Percentiles rank a stretch among this genome's conserved stretches.
These are phyloP conservation scores for Chlamydomonas sp. DNA, from an alignment of 139 green algal species.

Conservation along the genomic window DNA sequence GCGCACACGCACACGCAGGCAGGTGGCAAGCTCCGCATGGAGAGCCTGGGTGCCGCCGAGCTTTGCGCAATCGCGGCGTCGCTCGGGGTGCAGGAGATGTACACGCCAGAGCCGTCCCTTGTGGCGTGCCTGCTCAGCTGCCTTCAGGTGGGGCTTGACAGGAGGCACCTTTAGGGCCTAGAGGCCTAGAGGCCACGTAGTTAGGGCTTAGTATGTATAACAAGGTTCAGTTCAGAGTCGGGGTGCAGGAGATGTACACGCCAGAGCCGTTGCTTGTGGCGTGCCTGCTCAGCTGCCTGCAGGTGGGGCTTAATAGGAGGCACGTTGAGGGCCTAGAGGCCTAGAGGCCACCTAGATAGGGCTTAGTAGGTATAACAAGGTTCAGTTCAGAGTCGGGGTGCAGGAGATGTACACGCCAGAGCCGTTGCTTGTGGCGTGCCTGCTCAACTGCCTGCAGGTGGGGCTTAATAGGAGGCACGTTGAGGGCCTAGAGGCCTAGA, in stretches of 20 bases:
- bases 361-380: no score
- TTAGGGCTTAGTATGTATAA: no score
- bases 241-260: background rate
- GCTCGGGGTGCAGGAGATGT: conserved; percentile 1
- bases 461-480: no score
- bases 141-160: background rate
- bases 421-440: background rate
- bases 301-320: background rate
- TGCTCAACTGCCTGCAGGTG: conserved; percentile 4
- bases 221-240: no score
- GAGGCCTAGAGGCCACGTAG: no score
- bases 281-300: conserved; percentile 1
- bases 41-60: background rate
- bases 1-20: background rate
- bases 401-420: conserved; percentile 4
- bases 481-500: no score
- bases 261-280: background rate
- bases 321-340: no score
- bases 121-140: background rate
- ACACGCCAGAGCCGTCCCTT: background rate
- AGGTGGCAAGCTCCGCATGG: background rate
- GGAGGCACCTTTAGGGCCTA: no score
- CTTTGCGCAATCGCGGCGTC: background rate
- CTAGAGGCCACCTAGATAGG: no score
- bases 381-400: no score